Base-by-base conservation (phyloP, 345 rosid genomes). In the Hibiscus syriacus region DNA sequence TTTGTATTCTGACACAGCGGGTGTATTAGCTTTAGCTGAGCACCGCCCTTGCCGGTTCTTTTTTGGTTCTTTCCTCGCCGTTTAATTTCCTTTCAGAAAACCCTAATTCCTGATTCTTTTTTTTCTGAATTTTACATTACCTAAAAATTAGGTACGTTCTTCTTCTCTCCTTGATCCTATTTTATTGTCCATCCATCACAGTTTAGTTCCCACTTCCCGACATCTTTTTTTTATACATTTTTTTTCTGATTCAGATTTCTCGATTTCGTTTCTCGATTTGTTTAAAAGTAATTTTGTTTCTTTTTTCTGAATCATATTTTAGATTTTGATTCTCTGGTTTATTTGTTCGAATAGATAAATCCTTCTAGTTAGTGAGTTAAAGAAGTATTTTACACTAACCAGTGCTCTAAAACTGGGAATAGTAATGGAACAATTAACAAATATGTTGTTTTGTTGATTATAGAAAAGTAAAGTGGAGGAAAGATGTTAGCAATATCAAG, bases 401-500 rank as follows among this genome's bases (percentile, higher is more conserved):
- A 5, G 0, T 36, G 41, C 16, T 60, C 9, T 36, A 20, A 36
- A 63, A 41, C 6, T 14, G 22, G 19, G 34, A 41, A 14, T 63
- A 13, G 67, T 30, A 14, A 23, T 39, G 50, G 48, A 36, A 12
- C 7, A 26, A 41, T 62, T 62, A 23, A 41, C 12, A 23, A 41
- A 22, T 14, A 13, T 13, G 12, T 23, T 62, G 2, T 63, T 23
- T 61, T 25, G 22, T 29, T 41, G 53, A 13, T 50, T 52, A 66
- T 20, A 50, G 19, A 10, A 11, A 66, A 17, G 3, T 1, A 19
- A 30, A 32, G 58, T 64, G 55, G 29, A 54, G 46, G 29, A 17
- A 87, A 63, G 64, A 88, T 88, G 90, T 69, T 81, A 69, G 81
- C 86, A 48, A 72, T 80, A 73, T 23, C 79, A 41, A 76, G 76